Percentiles rank a stretch among this genome's conserved stretches.
These are phyloP conservation scores for Taphrina pruni DNA, from an alignment of 1,139 yeast species.

Conservation along the genomic window DNA sequence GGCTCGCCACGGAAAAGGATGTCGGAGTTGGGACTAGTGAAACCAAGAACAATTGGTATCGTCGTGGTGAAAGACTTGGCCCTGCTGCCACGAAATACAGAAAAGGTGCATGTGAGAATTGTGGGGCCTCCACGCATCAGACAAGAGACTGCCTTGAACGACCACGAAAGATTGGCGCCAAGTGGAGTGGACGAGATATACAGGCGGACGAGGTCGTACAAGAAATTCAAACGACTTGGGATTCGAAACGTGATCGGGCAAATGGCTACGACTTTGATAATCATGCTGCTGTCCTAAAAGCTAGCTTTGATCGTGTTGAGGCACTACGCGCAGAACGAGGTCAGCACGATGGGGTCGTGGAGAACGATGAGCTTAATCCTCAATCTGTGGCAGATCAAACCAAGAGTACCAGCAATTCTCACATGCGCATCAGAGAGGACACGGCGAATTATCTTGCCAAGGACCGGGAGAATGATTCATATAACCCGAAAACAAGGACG, in stretches of 20 bases:
- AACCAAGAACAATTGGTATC: slow-evolving; percentile 50
- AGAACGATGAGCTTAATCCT: slow-evolving; percentile 43
- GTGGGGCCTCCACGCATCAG: slow-evolving; percentile 60
- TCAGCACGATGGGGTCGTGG: slow-evolving; percentile 46
- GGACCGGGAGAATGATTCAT: slow-evolving; percentile 52
- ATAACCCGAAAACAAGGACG: slow-evolving; percentile 65
- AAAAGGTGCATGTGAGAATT: slow-evolving; percentile 59
- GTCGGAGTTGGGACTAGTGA: slow-evolving; percentile 36
- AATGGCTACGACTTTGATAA: slow-evolving; percentile 70
- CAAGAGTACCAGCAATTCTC: slow-evolving; percentile 31
- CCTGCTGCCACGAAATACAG: slow-evolving; percentile 52
- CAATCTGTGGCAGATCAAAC: slow-evolving; percentile 46
- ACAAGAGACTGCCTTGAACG: slow-evolving; percentile 60
- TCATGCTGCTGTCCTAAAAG: slow-evolving; percentile 60
- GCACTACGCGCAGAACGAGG: slow-evolving; percentile 47
- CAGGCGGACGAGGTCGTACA: slow-evolving; percentile 50
- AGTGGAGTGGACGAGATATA: slow-evolving; percentile 50
- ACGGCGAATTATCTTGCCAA: slow-evolving; percentile 60
- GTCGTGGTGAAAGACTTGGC: slow-evolving; percentile 49
- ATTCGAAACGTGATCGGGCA: slow-evolving; percentile 78
- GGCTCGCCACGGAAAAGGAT: slow-evolving; percentile 51
- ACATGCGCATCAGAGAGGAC: slow-evolving; percentile 57
- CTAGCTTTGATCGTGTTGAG: slow-evolving; percentile 56
- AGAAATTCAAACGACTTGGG: slow-evolving; percentile 57
- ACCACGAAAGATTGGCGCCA: slow-evolving; percentile 57